Evolutionary conservation across 2,329 filamentous ascomycete species (phyloP), one percentile per base, ranked within the genome.

Genomic region (Colletotrichum lupini): DNA sequence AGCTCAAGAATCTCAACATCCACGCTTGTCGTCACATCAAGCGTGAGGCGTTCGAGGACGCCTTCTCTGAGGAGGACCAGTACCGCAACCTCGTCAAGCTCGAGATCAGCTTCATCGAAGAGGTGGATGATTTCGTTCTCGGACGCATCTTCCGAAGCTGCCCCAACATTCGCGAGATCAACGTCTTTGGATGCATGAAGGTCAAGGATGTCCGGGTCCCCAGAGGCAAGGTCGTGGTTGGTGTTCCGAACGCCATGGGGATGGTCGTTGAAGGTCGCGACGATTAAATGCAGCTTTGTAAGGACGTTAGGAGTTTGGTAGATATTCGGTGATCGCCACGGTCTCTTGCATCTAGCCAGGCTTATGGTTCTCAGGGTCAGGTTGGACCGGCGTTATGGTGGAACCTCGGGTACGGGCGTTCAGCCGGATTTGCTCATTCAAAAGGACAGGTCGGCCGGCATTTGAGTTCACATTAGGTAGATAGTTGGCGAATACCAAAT

Each of bases 21-120:
- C 90, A 94, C 16, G 94, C 93, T 0, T 97, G 95, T 79, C 92
- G 96, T 3, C 93, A 98, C 80, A 95, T 98, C 75, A 88, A 90
- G 1, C 86, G 88, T 42, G 84, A 89, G 19, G 91, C 94, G 0
- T 95, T 98, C 72, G 91, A 94, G 74, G 88, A 92, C 11, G 92
- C 93, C 0, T 98, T 98, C 78, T 83, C 85, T 6, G 82, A 84
- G 9, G 87, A 86, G 28, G 89, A 87, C 57, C 75, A 67, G 1
- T 98, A 97, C 76, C 91, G 92, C 0, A 85, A 90, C 12, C 86
- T 98, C 42, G 85, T 86, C 73, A 89, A 93, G 70, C 85, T 98
- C 56, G 95, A 97, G 80, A 85, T 97, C 56, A 94, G 92, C 66
- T 97, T 97, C 81, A 93, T 91, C 76, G 90, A 91, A 68, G 84